phyloP scores from a whole-genome alignment of 2,329 filamentous ascomycete species.

The Colletotrichum salicis region DNA sequence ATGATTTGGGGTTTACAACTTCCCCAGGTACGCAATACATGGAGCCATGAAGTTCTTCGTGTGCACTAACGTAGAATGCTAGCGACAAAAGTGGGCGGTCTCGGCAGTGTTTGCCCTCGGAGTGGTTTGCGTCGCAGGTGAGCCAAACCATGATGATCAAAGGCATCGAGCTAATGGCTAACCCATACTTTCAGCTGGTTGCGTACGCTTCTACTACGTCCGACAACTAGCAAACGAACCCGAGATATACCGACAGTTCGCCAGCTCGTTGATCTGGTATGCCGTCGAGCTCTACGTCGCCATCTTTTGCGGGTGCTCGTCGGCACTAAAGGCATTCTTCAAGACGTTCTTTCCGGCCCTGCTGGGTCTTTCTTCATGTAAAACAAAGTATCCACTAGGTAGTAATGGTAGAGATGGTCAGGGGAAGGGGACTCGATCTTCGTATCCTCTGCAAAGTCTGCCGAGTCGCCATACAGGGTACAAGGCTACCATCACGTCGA shows the following conservation, averaged over 20 bases:
- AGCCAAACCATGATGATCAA: background rate
- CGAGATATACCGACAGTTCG: constrained; percentile 13
- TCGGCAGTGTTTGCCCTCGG: constrained; percentile 15
- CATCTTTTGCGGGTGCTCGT: constrained; percentile 20
- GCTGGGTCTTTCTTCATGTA: background rate
- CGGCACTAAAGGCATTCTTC: constrained; percentile 5
- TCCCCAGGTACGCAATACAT: background rate
- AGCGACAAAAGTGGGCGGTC: constrained; percentile 18
- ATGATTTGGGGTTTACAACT: constrained; percentile 19
- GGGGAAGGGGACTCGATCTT: background rate
- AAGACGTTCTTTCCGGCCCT: constrained; percentile 9
- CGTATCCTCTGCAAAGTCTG: background rate
- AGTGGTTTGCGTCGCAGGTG: constrained; percentile 9
- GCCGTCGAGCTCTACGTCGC: constrained; percentile 15
- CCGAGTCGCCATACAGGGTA: background rate
- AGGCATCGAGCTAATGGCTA: too few species aligned
- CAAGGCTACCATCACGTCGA: background rate
- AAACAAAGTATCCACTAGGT: background rate
- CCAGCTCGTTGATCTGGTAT: constrained; percentile 11
- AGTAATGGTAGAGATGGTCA: background rate
- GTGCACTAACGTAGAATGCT: background rate
- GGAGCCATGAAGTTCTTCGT: too few species aligned
- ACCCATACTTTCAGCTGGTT: background rate
- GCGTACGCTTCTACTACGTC: constrained; percentile 23
- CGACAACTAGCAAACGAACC: constrained; percentile 9